A percentile compares a stretch with the other conserved stretches of the same genome.
Evolutionary conservation across 805 yeast species (phyloP).

Genomic region (Cyberlindnera japonica): DNA sequence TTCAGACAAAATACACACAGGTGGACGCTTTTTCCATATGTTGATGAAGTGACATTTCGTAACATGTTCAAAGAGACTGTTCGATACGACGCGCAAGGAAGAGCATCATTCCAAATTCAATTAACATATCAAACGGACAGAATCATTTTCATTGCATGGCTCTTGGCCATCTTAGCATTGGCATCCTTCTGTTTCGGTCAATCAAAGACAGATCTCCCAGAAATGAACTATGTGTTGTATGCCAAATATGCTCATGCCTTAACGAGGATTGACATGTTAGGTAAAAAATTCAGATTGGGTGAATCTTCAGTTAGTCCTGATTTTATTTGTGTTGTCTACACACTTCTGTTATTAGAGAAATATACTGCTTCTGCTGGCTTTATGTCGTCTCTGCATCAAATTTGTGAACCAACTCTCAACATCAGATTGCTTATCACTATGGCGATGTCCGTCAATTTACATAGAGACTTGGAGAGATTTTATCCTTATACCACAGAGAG

Average conservation of each 20-base stretch:
- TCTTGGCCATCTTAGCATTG: slow-evolving; percentile 7
- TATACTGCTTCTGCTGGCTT: slow-evolving; percentile 17
- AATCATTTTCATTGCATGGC: slow-evolving; percentile 11
- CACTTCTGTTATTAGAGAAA: slow-evolving; percentile 12
- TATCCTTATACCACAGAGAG: slow-evolving; percentile 8
- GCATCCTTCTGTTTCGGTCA: slow-evolving; percentile 13
- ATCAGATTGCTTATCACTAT: slow-evolving; percentile 11
- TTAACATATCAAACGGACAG: slow-evolving; percentile 3
- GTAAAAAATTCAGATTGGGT: slow-evolving; percentile 8
- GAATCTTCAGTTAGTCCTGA: slow-evolving; percentile 11
- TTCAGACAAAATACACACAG: slow-evolving; percentile 13
- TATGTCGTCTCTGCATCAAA: slow-evolving; percentile 12
- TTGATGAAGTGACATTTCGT: slow-evolving; percentile 10
- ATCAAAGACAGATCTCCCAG: slow-evolving; percentile 2
- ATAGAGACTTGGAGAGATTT: slow-evolving; percentile 15
- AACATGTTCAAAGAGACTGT: not conserved
- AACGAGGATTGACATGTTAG: slow-evolving; percentile 11
- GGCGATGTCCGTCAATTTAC: slow-evolving; percentile 12
- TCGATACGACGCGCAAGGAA: slow-evolving; percentile 6
- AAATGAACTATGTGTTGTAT: slow-evolving; percentile 10
- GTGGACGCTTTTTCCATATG: slow-evolving; percentile 13
- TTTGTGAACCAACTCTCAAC: slow-evolving; percentile 13
- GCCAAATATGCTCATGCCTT: slow-evolving; percentile 15
- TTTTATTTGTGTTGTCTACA: slow-evolving; percentile 5
- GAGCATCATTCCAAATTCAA: slow-evolving; percentile 5